Evolutionary conservation across 352 stramenopile genomes (phyloP), one percentile per base, ranked within the genome.

Genomic region (Pythium aquatile): DNA sequence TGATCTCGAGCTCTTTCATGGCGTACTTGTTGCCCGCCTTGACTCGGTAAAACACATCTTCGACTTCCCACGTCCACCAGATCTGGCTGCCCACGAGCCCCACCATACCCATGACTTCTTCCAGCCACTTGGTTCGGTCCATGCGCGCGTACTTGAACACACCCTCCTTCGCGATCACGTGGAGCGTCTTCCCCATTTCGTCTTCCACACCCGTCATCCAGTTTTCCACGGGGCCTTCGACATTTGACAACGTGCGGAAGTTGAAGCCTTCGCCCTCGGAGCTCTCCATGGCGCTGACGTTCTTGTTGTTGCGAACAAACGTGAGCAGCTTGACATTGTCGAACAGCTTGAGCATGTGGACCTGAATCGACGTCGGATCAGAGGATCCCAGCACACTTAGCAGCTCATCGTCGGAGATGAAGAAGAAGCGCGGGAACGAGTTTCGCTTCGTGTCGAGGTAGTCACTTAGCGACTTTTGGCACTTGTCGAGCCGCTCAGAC

Each of bases 301-400:
- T 85, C 49, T 97, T 97, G 66, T 95, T 94, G 33, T 92, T 93
- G 7, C 88, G 83, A 9, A 83, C 87, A 61, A 98, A 98, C 3
- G 74, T 85, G 6, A 98, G 69, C 35, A 90, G 30, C 64, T 98
- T 98, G 24, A 98, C 93, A 42, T 98, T 98, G 73, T 98, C 93
- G 63, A 98, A 98, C 1, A 98, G 85, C 71, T 98, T 98, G 37
- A 98, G 88, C 82, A 98, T 96, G 70, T 98, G 94, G 0, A 97
- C 84, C 79, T 97, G 91, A 44, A 97, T 97, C 0, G 89, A 97
- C 0, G 85, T 96, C 5, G 93, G 93, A 61, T 98, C 93, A 0
- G 88, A 96, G 0, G 87, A 97, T 0, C 93, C 92, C 2, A 98
- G 74, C 24, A 98, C 91, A 54, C 83, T 96, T 14, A 98, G 73